A percentile compares a stretch with the other conserved stretches of the same genome.
Conservation (phyloP, 768 basidiomycete genomes). For the Leccinellum albellum region DNA sequence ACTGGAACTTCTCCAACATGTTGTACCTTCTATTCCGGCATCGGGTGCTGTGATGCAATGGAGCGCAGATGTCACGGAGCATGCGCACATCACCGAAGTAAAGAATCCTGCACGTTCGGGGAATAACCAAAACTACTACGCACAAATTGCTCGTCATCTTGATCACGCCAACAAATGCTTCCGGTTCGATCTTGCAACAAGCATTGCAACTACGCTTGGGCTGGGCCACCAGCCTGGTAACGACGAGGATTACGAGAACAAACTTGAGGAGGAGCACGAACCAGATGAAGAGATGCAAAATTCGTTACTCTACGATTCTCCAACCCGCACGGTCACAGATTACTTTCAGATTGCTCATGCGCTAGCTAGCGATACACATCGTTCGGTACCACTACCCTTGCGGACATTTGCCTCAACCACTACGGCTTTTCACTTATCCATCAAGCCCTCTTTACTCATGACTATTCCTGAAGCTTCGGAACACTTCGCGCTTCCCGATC, state of each 20-base stretch:
- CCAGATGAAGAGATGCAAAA: background rate
- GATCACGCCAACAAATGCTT: background rate
- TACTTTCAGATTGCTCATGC: background rate
- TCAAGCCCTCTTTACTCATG: background rate
- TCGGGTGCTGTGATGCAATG: background rate
- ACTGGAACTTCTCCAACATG: background rate
- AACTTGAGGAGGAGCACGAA: background rate
- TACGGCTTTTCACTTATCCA: background rate
- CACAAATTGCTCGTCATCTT: background rate
- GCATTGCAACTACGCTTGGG: background rate
- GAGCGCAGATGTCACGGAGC: background rate
- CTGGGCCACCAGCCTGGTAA: too few relatives aligned
- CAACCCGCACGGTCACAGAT: background rate
- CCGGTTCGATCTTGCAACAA: background rate
- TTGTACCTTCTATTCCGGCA: background rate
- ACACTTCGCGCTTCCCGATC: background rate
- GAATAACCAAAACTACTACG: background rate
- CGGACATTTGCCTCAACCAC: background rate
- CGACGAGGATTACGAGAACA: too few relatives aligned
- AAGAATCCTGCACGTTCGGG: background rate
- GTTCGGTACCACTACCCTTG: too few relatives aligned
- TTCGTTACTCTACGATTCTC: background rate
- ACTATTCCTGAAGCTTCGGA: too few relatives aligned
- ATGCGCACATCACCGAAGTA: background rate
- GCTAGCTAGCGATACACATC: too few relatives aligned